Conservation (phyloP, 306 rosid genomes). For the Citrullus mucosospermus region DNA sequence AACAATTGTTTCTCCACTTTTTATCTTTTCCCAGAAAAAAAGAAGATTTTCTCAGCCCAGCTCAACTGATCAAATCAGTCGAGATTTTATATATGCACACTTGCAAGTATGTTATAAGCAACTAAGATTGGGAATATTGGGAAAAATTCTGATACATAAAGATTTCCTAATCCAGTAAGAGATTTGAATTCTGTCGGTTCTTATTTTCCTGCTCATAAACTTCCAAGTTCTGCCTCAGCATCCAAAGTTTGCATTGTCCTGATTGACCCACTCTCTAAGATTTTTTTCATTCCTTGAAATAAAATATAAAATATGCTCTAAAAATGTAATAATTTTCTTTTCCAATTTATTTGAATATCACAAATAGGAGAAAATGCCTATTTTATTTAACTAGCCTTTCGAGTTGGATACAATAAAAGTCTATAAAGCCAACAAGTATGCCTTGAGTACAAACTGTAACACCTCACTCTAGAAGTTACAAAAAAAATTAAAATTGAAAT, state of each 20-base stretch:
- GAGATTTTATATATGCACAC: neutral
- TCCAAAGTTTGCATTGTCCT: conserved; percentile 3
- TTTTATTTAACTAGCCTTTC: neutral
- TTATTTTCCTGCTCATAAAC: neutral
- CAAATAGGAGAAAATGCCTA: neutral
- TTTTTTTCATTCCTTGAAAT: neutral
- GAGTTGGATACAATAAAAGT: neutral
- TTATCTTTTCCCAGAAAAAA: neutral
- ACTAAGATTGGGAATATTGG: conserved; percentile 2
- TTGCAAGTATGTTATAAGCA: neutral
- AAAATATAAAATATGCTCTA: neutral
- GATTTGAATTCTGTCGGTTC: neutral
- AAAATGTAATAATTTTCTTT: neutral
- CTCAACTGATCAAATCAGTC: neutral
- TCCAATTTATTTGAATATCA: neutral
- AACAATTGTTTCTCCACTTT: neutral
- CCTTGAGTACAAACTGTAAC: neutral
- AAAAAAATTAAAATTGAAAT: neutral
- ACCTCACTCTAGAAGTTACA: neutral
- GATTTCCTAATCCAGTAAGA: neutral
- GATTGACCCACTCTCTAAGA: neutral
- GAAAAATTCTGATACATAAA: neutral
- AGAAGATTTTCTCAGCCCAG: neutral
- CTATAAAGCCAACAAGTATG: neutral
- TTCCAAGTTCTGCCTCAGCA: conserved; percentile 2